These are phyloP conservation scores for Neoboletus brunneissimus DNA, from an alignment of 768 basidiomycete species.

Conservation along the genomic window DNA sequence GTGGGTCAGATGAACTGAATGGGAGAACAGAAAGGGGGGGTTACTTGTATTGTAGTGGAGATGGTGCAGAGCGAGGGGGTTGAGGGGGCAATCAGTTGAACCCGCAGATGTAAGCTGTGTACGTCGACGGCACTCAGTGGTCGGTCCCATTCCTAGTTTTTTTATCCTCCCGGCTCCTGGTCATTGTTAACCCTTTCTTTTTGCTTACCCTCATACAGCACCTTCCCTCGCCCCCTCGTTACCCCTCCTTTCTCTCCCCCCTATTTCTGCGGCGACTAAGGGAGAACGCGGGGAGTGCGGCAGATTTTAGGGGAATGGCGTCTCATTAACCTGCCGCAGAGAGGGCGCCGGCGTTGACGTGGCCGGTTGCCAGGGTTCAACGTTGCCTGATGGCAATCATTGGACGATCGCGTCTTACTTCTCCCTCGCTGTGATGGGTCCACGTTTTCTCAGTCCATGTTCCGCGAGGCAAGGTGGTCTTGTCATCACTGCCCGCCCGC, in stretches of 20 bases:
- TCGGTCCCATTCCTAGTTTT: background rate
- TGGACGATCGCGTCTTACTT: background rate
- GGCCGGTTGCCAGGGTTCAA: background rate
- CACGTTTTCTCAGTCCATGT: slow-evolving; percentile 9
- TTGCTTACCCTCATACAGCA: background rate
- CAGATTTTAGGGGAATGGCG: background rate
- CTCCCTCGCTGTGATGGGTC: background rate
- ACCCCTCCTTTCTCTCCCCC: background rate
- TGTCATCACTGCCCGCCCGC: background rate
- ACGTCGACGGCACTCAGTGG: background rate
- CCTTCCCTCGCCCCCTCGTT: too few species aligned
- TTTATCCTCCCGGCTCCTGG: background rate
- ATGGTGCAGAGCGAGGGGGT: background rate
- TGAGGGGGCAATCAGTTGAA: background rate
- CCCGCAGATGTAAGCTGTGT: background rate
- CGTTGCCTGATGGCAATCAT: background rate
- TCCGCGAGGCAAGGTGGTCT: slow-evolving; percentile 1
- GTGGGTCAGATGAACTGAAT: background rate
- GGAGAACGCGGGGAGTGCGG: background rate
- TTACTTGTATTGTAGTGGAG: background rate
- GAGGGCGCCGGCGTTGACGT: background rate
- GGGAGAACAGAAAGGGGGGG: background rate
- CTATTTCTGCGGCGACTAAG: background rate
- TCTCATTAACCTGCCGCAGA: background rate
- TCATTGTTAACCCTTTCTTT: too few species aligned